phyloP scores from a whole-genome alignment of 2,329 filamentous ascomycete genomes.

The Fusarium oligoseptatum region DNA sequence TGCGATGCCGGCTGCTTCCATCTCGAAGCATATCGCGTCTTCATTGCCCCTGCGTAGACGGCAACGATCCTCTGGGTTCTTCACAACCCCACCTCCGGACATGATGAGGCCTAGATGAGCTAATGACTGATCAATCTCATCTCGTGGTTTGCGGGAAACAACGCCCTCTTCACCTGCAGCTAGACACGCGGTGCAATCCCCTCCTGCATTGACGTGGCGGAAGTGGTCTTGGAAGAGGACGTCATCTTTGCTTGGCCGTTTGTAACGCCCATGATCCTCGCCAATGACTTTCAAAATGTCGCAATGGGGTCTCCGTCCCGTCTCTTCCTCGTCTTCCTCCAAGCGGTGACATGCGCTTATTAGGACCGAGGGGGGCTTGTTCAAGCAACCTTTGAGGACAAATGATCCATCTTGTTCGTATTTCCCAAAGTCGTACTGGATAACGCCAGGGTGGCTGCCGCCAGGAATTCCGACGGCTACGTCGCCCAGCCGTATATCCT shows the following conservation, averaged over 20 bases:
- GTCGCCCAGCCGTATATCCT: background rate
- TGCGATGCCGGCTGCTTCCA: background rate
- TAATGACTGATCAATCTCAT: background rate
- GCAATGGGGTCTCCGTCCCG: background rate
- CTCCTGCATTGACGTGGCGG: background rate
- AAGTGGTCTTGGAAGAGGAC: background rate
- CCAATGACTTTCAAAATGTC: background rate
- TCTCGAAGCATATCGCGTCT: background rate
- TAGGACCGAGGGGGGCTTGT: background rate
- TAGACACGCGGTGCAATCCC: background rate
- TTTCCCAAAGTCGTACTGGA: background rate
- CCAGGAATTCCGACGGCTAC: background rate
- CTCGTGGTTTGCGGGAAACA: background rate
- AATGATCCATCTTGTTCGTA: background rate
- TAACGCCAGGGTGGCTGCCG: background rate
- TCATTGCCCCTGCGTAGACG: background rate
- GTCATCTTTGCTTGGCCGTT: background rate
- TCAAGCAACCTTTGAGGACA: background rate
- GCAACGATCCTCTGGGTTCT: background rate
- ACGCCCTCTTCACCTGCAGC: background rate
- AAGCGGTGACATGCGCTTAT: background rate
- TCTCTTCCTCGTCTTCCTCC: background rate
- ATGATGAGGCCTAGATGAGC: background rate
- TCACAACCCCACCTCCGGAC: background rate
- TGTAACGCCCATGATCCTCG: background rate